These are phyloP conservation scores for Pulicaria dysenterica DNA, from an alignment of 129 eudicot species.

Conservation along the genomic window DNA sequence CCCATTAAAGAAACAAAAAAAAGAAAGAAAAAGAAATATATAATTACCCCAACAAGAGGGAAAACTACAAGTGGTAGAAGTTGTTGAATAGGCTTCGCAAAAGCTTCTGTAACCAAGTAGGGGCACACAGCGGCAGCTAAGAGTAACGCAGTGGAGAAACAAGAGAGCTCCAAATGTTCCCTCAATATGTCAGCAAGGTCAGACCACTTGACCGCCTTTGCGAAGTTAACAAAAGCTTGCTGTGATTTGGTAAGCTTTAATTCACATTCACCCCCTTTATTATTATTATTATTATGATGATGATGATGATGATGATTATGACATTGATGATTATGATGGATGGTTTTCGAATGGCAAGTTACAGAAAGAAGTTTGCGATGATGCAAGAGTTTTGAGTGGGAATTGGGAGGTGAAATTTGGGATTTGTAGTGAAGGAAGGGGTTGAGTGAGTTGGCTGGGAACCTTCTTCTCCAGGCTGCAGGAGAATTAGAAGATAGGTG, in stretches of 20 bases:
- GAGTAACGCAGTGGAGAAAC: conserved; percentile 60
- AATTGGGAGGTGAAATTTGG: conserved; percentile 13
- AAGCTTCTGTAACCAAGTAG: conserved; percentile 58
- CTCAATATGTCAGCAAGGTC: conserved; percentile 65
- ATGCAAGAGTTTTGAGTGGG: conserved; percentile 27
- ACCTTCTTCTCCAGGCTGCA: conserved; percentile 17
- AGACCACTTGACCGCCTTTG: conserved; percentile 62
- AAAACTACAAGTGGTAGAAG: conserved; percentile 56
- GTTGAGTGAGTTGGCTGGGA: conserved; percentile 35
- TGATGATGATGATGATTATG: conserved; percentile 27
- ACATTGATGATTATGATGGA: conserved; percentile 33
- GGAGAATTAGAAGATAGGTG: conserved; percentile 18
- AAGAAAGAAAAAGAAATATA: too few relatives aligned
- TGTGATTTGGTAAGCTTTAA: conserved; percentile 58
- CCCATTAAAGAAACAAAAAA: too few relatives aligned
- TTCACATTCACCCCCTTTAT: conserved; percentile 20
- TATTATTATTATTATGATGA: conserved; percentile 29
- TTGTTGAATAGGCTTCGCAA: conserved; percentile 57
- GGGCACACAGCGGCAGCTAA: conserved; percentile 68
- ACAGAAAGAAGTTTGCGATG: conserved; percentile 18
- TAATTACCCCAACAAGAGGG: conserved; percentile 87
- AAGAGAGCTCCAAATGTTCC: conserved; percentile 79
- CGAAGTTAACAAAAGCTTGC: conserved; percentile 49
- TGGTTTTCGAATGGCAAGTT: conserved; percentile 31
- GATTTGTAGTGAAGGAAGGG: conserved; percentile 24